phyloP scores from a whole-genome alignment of 2,329 filamentous ascomycete genomes.

The Calonectria multiphialidica region DNA sequence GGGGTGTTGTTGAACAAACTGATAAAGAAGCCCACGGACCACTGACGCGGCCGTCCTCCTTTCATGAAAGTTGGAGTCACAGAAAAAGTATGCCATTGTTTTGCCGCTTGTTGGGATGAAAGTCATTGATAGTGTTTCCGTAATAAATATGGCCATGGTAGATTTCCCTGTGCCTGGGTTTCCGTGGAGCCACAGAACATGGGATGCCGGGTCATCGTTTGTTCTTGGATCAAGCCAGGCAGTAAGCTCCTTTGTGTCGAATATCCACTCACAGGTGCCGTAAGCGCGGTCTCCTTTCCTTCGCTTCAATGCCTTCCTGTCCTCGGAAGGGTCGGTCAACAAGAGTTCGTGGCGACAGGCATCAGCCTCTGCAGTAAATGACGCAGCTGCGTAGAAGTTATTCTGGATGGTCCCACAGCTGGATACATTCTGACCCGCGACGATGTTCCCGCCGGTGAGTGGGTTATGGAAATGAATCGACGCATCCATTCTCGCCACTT shows the following conservation, averaged over 20 bases:
- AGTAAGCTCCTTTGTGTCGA: conserved; percentile 27
- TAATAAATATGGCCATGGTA: not conserved
- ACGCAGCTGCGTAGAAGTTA: not conserved
- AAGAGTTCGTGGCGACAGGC: conserved; percentile 34
- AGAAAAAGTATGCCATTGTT: not conserved
- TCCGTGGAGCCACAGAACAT: not conserved
- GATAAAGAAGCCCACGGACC: not conserved
- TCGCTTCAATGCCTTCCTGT: conserved; percentile 32
- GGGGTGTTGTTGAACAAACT: not conserved
- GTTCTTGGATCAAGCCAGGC: conserved; percentile 27
- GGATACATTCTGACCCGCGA: not conserved
- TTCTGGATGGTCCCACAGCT: not conserved
- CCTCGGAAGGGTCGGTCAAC: conserved; percentile 33
- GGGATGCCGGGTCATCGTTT: not conserved
- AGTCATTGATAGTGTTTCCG: not conserved
- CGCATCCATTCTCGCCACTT: not conserved
- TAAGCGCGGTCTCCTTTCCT: conserved; percentile 34
- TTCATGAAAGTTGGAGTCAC: not conserved
- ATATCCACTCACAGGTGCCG: conserved; percentile 37
- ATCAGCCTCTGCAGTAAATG: conserved; percentile 14
- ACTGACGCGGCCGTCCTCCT: not conserved
- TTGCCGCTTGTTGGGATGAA: not conserved
- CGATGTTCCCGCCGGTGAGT: not conserved
- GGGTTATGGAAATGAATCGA: not conserved
- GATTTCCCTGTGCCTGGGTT: not conserved